Base-by-base conservation (phyloP, 495 filamentous ascomycete species). In the Hypoxylon lienhwacheense region DNA sequence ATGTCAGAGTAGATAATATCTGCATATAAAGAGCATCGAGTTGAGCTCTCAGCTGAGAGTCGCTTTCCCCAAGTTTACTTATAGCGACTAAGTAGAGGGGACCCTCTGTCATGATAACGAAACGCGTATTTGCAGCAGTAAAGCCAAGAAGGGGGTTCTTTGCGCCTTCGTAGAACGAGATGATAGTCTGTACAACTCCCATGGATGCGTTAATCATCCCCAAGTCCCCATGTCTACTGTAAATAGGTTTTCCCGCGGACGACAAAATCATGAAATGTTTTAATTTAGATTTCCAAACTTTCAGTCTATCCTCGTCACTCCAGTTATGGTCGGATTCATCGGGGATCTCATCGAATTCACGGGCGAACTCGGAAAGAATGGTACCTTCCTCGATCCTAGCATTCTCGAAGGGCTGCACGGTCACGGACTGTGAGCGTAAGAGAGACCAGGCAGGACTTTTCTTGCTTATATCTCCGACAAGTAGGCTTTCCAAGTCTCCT, bases 191-290 rank as follows among this genome's bases (percentile, higher is more conserved):
- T 5, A 96, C 86, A 11, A 97, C 84, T n/a, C 95, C 95, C 72
- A 96, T 91, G 63, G 92, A 96, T 26, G 85, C 85, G 39, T 90
- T 96, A 58, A 97, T 86, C 26, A 97, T 72, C 14, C 85, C 83
- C 53, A 95, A 81, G 54, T 96, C 90, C 17, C 95, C 95, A 67
- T 99, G 90, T 47, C 95, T 80, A 50, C 89, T 96, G 70, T 90
- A 99, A 28, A 99, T 92, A 3, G 95, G 95, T 66, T 99, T 99
- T n/a, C 95, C 95, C 22, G 95, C 93, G 7, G 89, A 90, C 1
- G 95, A 97, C 0, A 99, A 75, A 61, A 99, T 95, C 59, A 99
- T 77, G 65, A 93, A 99, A 69, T 99, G 93, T 67, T 99, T 99
- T 53, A 89, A 76, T 67, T 96, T 95, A 15, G 86, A 79, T 66